Conservation (phyloP, 176 grass and related monocot species). For the Bothriochloa decipiens region DNA sequence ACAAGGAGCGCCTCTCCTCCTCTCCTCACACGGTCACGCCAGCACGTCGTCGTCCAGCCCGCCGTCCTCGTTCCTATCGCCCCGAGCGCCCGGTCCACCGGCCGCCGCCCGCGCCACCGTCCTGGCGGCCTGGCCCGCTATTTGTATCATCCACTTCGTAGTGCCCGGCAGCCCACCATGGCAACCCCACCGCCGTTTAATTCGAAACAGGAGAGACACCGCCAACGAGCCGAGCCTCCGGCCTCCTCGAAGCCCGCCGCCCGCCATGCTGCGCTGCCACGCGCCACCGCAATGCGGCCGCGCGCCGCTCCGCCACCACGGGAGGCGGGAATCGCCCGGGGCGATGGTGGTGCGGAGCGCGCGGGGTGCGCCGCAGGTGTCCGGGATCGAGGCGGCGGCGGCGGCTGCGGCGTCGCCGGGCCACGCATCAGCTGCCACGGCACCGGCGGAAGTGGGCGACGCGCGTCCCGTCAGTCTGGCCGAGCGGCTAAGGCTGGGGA, state of each 20-base stretch:
- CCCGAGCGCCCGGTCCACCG: no score
- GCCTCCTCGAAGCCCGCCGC: background rate
- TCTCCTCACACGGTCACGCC: no score
- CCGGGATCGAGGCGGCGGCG: conserved; percentile 30
- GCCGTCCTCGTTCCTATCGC: no score
- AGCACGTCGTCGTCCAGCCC: no score
- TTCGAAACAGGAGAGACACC: background rate
- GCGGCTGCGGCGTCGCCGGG: background rate
- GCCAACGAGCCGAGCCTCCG: background rate
- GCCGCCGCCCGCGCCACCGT: no score
- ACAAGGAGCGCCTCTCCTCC: no score
- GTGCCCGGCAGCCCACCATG: no score
- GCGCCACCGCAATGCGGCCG: conserved; percentile 53
- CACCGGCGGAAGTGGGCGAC: background rate
- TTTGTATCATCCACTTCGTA: no score
- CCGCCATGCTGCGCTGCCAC: conserved; percentile 57
- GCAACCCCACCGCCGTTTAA: background rate
- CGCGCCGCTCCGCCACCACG: conserved; percentile 32
- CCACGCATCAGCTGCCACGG: conserved; percentile 8
- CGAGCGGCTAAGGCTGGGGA: conserved; percentile 79
- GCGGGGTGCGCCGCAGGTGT: conserved; percentile 18
- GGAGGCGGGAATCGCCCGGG: background rate
- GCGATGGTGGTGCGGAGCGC: conserved; percentile 34
- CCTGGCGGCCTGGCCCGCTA: no score
- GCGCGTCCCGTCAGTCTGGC: conserved; percentile 46